These are phyloP conservation scores for Solanum raphanifolium DNA, from an alignment of 257 asterid species.

Conservation along the genomic window DNA sequence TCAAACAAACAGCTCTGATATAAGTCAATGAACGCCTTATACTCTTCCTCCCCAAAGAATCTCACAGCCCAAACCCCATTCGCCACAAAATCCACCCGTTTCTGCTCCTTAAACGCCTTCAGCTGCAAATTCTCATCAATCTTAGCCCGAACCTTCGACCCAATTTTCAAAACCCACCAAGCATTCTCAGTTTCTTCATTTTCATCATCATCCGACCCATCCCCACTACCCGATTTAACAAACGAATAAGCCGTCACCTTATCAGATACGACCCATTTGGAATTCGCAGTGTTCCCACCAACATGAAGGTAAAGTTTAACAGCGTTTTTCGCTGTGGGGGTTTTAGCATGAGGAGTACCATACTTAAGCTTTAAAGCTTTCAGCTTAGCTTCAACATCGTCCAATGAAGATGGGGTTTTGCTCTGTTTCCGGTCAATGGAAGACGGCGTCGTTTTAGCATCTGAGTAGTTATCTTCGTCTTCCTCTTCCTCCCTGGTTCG, in stretches of 20 bases:
- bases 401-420: constrained; percentile 58
- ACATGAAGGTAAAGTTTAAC: constrained; percentile 57
- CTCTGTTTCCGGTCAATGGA: constrained; percentile 31
- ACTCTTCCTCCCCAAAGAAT: constrained; percentile 50
- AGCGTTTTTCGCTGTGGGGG: constrained; percentile 33
- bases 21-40: constrained; percentile 33
- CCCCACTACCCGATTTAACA: constrained; percentile 26
- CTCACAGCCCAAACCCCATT: constrained; percentile 83
- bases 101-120: constrained; percentile 68
- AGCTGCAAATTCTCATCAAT: constrained; percentile 56
- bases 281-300: constrained; percentile 42
- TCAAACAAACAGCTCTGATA: constrained; percentile 69
- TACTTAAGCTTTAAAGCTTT: constrained; percentile 81
- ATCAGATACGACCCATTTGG: constrained; percentile 69
- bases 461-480: constrained; percentile 28
- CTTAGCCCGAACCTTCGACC: constrained; percentile 52
- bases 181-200: constrained; percentile 27
- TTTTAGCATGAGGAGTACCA: constrained; percentile 7
- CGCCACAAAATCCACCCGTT: constrained; percentile 68
- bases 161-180: constrained; percentile 64
- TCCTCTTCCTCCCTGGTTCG: constrained; percentile 18
- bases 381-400: constrained; percentile 70
- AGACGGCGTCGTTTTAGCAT: constrained; percentile 44
- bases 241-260: constrained; percentile 43
- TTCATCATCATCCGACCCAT: constrained; percentile 37